Evolutionary conservation across 495 filamentous ascomycete species (phyloP), one percentile per base, ranked within the genome.

Genomic region (Lasiosphaeria ovina): DNA sequence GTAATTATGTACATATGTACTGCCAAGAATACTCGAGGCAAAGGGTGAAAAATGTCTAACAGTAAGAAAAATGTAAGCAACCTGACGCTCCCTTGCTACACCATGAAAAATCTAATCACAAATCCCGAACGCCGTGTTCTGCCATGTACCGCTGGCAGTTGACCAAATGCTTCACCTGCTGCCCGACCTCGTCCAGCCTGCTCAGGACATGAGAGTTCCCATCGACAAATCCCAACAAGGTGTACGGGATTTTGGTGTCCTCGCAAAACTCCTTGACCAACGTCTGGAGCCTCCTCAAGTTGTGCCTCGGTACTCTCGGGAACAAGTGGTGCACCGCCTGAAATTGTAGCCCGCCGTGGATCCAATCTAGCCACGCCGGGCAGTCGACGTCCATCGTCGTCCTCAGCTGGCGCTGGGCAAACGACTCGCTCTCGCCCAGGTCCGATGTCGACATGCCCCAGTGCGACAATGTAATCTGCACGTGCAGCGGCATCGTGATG

Each of bases 391-490:
- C 78, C 78, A 80, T 81, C 34, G 77, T 79, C 7, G 78, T 81
- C 42, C 78, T 71, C 11, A 81, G 68, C 61, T 79, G 76, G 64
- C 72, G 74, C 66, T 81, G 77, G 11, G 78, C 68, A 65, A 82
- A 82, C 11, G 75, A 78, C 56, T 82, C 78, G 38, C 51, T 56
- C 31, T 76, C 75, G 45, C 78, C 77, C 4, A 81, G 73, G 48
- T 81, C 77, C 3, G 76, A 65, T 1, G 76, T 78, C n/a, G 74
- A 73, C 74, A 79, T 82, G 57, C 69, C 76, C 74, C 76, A 81
- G 64, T 82, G 79, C 1, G 77, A 79, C n/a, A 82, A 71, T 0
- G 78, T 82, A 65, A 82, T 80, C 60, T 80, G 78, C 12, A 82
- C 72, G 62, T 82, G 78, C 24, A 82, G 70, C 7, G 77, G 74